Base-by-base conservation (phyloP, 768 basidiomycete genomes). In the Lactifluus subvellereus region DNA sequence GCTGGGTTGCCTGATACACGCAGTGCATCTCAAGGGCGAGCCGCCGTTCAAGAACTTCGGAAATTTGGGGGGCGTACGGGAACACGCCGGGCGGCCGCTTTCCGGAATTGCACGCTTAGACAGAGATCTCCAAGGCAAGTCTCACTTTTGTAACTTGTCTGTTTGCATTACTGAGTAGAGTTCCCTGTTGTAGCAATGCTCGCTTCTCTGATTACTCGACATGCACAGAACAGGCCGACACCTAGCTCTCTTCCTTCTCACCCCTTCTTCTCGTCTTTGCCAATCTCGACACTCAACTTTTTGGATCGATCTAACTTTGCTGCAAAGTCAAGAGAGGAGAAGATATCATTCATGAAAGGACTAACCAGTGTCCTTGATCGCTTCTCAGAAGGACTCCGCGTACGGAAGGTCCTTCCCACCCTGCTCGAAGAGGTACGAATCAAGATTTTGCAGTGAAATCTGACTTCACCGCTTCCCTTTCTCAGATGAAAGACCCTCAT, bases 201-300 rank as follows among this genome's bases (percentile, higher is more conserved):
- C 59, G 81, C 82, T 32, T 83, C 87, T 2, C 79, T 99, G 43
- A 81, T 98, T 65, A 94, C 94, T 18, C 83, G 93, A 56, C 84
- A 88, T 66, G 82, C 89, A 33, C 79, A 80, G 45, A 80, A 77
- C 51, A 79, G 97, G 42, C 88, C 94, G 27, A 85, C 87, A 0
- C 91, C 96, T 6, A 78, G 84, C 3, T 84, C 88, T 3, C 82
- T 98, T 30, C 88, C 94, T 4, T 82, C 88, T 0, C 87, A 94
- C 70, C 72, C 94, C 0, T 98, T 95, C 79, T 98, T 99, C 77
- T 95, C 92, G 1, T 96, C 94, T 4, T 79, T 98, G 11, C 92
- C 96, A 7, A 94, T 98, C 27, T 95, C 92, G 2, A 98, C 96
- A 0, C 81, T 99, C 37, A 94, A 94, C 71, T 99, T 98, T 76